Evolutionary conservation across 768 basidiomycete species (phyloP).

Genomic region (Hortiboletus campestris): DNA sequence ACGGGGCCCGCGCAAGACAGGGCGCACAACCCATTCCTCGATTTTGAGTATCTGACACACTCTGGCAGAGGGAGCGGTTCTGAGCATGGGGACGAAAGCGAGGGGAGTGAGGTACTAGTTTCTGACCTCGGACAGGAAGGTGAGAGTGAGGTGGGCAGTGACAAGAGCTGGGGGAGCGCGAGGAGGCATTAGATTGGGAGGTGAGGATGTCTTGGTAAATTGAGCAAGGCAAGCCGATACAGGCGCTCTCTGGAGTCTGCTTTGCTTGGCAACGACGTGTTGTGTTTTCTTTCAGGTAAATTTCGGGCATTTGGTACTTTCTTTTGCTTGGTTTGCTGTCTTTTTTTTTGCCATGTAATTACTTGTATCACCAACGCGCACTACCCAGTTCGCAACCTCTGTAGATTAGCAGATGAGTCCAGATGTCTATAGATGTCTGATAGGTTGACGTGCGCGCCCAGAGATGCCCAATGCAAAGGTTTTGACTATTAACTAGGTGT

Average conservation of each 20-base stretch:
- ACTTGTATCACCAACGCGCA: background rate
- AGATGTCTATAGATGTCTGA: no score
- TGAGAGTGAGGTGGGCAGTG: constrained; percentile 21
- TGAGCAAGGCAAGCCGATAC: background rate
- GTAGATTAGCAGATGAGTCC: background rate
- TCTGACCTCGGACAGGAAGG: constrained; percentile 10
- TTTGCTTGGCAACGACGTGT: background rate
- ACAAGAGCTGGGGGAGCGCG: constrained; percentile 28
- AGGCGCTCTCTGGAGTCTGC: background rate
- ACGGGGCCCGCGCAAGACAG: constrained; percentile 3
- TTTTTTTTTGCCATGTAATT: background rate
- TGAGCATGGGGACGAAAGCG: constrained; percentile 10
- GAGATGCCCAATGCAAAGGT: background rate
- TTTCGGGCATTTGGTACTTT: background rate
- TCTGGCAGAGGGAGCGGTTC: background rate
- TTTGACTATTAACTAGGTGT: background rate
- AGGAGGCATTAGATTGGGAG: constrained; percentile 10
- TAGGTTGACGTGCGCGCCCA: background rate
- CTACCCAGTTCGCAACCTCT: background rate
- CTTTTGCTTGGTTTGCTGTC: background rate
- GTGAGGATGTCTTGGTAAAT: background rate
- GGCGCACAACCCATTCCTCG: constrained; percentile 23
- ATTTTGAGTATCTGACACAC: constrained; percentile 17
- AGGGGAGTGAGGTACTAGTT: constrained; percentile 21
- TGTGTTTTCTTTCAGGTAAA: background rate